Base-by-base conservation (phyloP, 176 grass and related monocot genomes). In the Thalia dealbata region DNA sequence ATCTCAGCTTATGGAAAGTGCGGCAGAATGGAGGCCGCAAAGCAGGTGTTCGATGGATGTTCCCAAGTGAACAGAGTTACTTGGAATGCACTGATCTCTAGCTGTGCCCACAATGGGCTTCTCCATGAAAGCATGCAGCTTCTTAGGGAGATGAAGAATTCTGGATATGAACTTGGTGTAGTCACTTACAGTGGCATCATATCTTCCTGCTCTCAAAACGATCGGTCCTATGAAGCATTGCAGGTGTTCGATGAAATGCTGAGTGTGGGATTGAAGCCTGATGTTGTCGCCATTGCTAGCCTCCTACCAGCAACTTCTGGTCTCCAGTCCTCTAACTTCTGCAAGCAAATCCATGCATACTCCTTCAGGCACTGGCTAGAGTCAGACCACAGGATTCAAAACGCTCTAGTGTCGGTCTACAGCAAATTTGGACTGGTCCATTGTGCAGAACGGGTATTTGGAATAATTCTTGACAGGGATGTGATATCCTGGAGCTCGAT, bases 401-500 rank as follows among this genome's bases (percentile, higher is more conserved):
- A 79, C 61, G 77, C 77, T 79, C 55, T 71, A 6, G 77, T 79
- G 2, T 79, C 77, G 18, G 77, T 71, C 14, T 79, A 79, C 18
- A 63, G 67, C 55, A 79, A 50, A 71, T 61, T 30, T 71, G 77
- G 67, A 7, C 29, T 4, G 15, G 44, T 79, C 41, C 67, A 79
- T 50, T 14, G 55, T 71, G 77, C 67, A 2, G 67, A 63, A 50
- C 52, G 26, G 71, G 67, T 79, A 0, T 79, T 71, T 54, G 22
- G 9, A 3, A 54, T 41, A 7, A 71, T 71, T 3, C 19, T 21
- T 48, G 77, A 79, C 50, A 70, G n/a, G 29, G 77, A 79, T 63
- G 77, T 79, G 32, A 79, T 79, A 46, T 79, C 77, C 22, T 79
- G 77, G 77, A 71, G 77, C 50, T 79, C 77, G 10, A 79, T 79